phyloP scores from a whole-genome alignment of 371 early-diverging fungal species.

The Apophysomyces sp. region DNA sequence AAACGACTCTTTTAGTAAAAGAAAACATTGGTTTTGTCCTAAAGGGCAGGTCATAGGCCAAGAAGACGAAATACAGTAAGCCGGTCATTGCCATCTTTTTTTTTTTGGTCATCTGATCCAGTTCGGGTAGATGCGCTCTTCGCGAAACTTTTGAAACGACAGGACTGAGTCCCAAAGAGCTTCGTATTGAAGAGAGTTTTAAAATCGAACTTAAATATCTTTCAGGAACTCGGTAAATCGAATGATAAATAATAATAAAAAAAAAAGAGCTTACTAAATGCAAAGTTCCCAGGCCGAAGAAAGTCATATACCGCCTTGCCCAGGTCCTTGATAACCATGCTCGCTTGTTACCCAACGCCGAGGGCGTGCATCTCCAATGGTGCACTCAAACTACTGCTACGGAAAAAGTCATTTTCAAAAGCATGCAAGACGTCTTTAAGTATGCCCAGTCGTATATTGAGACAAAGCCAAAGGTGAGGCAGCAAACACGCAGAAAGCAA shows the following conservation, averaged over 20 bases:
- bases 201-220: conserved; percentile 80
- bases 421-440: conserved; percentile 79
- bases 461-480: conserved; percentile 35
- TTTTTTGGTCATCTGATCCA: background rate
- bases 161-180: conserved; percentile 70
- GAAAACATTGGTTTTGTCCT: conserved; percentile 84
- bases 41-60: conserved; percentile 77
- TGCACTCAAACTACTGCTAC: conserved; percentile 58
- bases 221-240: conserved; percentile 64
- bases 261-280: background rate
- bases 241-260: background rate
- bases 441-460: conserved; percentile 70
- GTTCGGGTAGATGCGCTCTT: conserved; percentile 66
- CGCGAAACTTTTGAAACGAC: conserved; percentile 77
- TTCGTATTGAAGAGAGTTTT: conserved; percentile 73
- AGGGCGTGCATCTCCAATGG: conserved; percentile 78
- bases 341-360: conserved; percentile 64
- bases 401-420: conserved; percentile 72
- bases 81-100: background rate
- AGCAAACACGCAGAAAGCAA: conserved; percentile 25
- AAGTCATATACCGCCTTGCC: conserved; percentile 77
- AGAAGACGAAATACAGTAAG: conserved; percentile 85
- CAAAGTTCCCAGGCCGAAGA: conserved; percentile 59
- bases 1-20: conserved; percentile 80
- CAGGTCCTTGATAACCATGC: conserved; percentile 61